phyloP scores from a whole-genome alignment of 1,284 basidiomycete species.

The Sanghuangporus baumii region DNA sequence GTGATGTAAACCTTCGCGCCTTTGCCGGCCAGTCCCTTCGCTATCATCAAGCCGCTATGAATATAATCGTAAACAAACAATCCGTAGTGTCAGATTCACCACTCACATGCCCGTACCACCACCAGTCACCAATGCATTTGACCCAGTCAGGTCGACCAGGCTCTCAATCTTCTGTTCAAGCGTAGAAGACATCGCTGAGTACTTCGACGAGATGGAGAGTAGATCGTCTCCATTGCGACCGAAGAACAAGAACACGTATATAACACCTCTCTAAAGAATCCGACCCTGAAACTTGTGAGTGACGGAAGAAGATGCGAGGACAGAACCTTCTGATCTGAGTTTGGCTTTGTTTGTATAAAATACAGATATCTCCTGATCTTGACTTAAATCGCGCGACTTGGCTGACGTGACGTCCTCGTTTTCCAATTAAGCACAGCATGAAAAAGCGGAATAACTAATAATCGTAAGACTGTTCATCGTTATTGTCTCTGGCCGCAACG shows the following conservation, averaged over 20 bases:
- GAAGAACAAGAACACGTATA: neutral
- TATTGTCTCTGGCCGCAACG: no score
- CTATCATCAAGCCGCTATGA: slow-evolving; percentile 54
- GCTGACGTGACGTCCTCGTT: no score
- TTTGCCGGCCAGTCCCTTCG: slow-evolving; percentile 66
- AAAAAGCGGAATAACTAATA: no score
- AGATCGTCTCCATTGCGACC: neutral
- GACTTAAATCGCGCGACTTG: no score
- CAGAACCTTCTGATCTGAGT: no score
- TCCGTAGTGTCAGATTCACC: neutral
- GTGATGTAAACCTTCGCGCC: slow-evolving; percentile 82
- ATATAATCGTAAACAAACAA: neutral
- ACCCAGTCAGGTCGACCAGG: slow-evolving; percentile 42
- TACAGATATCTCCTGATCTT: no score
- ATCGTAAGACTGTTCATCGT: no score
- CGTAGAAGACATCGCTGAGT: neutral
- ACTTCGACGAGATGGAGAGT: neutral
- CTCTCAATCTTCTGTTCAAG: neutral
- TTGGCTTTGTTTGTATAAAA: no score
- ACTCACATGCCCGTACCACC: slow-evolving; percentile 68
- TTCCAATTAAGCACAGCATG: no score
- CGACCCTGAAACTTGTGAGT: neutral
- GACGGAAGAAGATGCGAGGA: neutral
- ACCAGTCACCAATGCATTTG: slow-evolving; percentile 71
- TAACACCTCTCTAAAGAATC: neutral